Evolutionary conservation across 495 filamentous ascomycete species (phyloP), one percentile per base, ranked within the genome.

Genomic region (Neurospora sp.): DNA sequence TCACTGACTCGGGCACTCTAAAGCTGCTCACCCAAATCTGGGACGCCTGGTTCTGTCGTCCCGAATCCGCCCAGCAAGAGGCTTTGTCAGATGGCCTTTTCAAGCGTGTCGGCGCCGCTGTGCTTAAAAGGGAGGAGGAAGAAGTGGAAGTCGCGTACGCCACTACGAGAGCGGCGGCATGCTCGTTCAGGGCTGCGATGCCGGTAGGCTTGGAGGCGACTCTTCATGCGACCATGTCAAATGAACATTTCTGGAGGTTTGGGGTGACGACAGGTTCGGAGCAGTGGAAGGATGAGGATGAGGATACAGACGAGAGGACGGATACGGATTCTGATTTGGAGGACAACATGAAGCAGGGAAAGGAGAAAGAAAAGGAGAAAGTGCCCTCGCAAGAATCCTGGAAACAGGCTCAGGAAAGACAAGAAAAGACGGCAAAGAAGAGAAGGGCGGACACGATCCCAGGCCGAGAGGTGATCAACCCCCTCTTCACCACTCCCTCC

Each of bases 381-480:
- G 2, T 18, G 27, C 14, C 27, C 0, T 27, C 10, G 20, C 0
- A 22, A 0, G 27, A 22, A 73, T 20, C 20, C 42, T 70, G 40
- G 46, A 70, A 72, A 46, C 61, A 20, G 71, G 48, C n/a, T 22
- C 11, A 12, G 39, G 22, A 20, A 6, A 35, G 14, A 14, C 31
- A 2, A 3, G 14, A 10, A 3, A 73, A 31, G 40, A 12, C 5
- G 48, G 5, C 11, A 59, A 27, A 27, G 11, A 14, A 27, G 11
- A 14, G 5, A 1, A 14, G 48, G 0, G 11, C 20, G 10, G 48
- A 31, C 48, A 14, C 10, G 10, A 14, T 59, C 11, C 20, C 2
- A 53, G 10, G 11, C 1, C 20, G 20, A 27, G 35, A 37, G 35
- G 20, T 59, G 20, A 70, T 75, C 16, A 82, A 79, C 39, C 78